Percentiles rank a stretch among this genome's conserved stretches.
Conservation (phyloP, 2,329 filamentous ascomycete species). For the Cryoendolithus antarcticus region DNA sequence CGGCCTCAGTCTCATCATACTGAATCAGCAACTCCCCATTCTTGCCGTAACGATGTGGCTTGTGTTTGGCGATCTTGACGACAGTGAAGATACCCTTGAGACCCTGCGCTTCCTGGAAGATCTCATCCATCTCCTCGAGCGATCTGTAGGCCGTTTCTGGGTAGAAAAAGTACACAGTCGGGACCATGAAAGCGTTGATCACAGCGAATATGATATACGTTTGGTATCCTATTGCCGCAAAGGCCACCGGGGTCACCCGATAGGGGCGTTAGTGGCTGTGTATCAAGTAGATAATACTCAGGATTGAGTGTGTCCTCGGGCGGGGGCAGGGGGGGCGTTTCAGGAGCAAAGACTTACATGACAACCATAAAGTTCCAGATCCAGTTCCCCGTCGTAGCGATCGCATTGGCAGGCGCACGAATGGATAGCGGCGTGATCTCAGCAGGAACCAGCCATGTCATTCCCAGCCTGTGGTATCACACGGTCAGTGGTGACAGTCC, state of each 20-base stretch:
- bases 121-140: slow-evolving; percentile 55
- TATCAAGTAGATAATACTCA: too few species aligned
- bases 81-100: slow-evolving; percentile 44
- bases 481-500: not conserved
- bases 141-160: slow-evolving; percentile 53
- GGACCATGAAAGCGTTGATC: slow-evolving; percentile 50
- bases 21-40: slow-evolving; percentile 44
- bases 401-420: slow-evolving; percentile 22
- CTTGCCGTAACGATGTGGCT: slow-evolving; percentile 46
- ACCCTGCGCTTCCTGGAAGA: slow-evolving; percentile 24
- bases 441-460: slow-evolving; percentile 13
- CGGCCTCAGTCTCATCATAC: slow-evolving; percentile 31
- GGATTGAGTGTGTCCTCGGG: too few species aligned
- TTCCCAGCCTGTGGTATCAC: not conserved
- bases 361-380: slow-evolving; percentile 38
- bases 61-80: slow-evolving; percentile 38
- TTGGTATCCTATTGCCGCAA: slow-evolving; percentile 38
- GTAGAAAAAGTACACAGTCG: slow-evolving; percentile 29
- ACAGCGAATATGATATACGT: slow-evolving; percentile 57
- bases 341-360: too few species aligned
- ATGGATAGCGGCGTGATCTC: slow-evolving; percentile 25
- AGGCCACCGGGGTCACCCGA: slow-evolving; percentile 19
- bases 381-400: slow-evolving; percentile 44
- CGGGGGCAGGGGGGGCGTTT: too few species aligned
- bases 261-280: not conserved